Percentiles rank a stretch among this genome's conserved stretches.
Conservation (phyloP, 305 asterid genomes). For the Fraxinus velutina region DNA sequence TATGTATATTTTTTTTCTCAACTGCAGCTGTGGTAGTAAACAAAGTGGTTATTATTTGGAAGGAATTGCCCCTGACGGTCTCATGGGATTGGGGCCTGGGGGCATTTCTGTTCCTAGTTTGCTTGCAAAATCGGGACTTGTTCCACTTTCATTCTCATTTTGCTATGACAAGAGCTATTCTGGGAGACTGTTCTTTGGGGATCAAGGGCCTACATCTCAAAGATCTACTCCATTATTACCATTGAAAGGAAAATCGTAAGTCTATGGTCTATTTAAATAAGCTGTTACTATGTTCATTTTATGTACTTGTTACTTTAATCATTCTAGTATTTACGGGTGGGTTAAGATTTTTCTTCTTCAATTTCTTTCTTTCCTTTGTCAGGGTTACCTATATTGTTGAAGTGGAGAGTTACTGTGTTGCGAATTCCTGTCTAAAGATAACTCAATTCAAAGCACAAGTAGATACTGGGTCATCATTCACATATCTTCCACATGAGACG, state of each 20-base stretch:
- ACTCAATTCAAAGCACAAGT: slow-evolving; percentile 56
- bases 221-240: slow-evolving; percentile 50
- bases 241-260: slow-evolving; percentile 41
- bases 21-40: slow-evolving; percentile 76
- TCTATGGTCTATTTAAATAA: slow-evolving; percentile 8
- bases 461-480: slow-evolving; percentile 80
- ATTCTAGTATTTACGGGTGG: neutral
- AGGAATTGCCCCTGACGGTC: slow-evolving; percentile 87
- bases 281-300: neutral
- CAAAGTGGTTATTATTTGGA: slow-evolving; percentile 74
- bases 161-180: slow-evolving; percentile 70
- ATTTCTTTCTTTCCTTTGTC: slow-evolving; percentile 22
- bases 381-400: slow-evolving; percentile 50
- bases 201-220: slow-evolving; percentile 67
- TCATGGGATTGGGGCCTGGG: slow-evolving; percentile 86
- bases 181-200: slow-evolving; percentile 78
- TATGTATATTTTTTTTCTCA: slow-evolving; percentile 3
- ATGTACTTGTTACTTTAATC: neutral
- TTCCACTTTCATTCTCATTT: slow-evolving; percentile 70
- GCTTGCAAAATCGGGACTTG: slow-evolving; percentile 71
- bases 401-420: slow-evolving; percentile 58
- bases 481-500: slow-evolving; percentile 50
- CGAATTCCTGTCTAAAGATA: slow-evolving; percentile 45
- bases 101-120: slow-evolving; percentile 65
- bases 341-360: neutral